Conservation (phyloP, 495 filamentous ascomycete species). For the Xylaria sp. region DNA sequence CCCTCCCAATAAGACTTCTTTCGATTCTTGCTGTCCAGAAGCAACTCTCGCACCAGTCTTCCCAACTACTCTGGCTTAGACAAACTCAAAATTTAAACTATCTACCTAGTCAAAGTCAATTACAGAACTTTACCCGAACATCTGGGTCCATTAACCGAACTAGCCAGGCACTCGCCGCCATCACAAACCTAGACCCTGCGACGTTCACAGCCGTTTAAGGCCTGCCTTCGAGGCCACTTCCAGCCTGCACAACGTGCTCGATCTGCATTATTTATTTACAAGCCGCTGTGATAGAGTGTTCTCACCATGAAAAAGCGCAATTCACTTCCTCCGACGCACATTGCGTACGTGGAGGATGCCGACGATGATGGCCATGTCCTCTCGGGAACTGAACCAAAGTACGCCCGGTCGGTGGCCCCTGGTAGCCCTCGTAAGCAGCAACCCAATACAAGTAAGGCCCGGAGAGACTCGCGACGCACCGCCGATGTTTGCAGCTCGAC, state of each 20-base stretch:
- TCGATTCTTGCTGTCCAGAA: not conserved
- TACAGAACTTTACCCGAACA: slow-evolving; percentile 4
- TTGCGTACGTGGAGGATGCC: slow-evolving; percentile 55
- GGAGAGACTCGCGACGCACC: slow-evolving; percentile 44
- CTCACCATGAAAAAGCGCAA: slow-evolving; percentile 25
- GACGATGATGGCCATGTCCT: slow-evolving; percentile 55
- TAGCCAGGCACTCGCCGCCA: not conserved
- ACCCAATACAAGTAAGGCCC: slow-evolving; percentile 52
- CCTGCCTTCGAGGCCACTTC: slow-evolving; percentile 1
- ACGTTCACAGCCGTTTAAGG: slow-evolving; percentile 2
- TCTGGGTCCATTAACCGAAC: slow-evolving; percentile 9
- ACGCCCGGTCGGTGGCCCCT: slow-evolving; percentile 43
- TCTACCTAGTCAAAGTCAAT: slow-evolving; percentile 16
- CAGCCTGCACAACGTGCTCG: slow-evolving; percentile 3
- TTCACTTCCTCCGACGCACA: slow-evolving; percentile 4
- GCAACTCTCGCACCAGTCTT: slow-evolving; percentile 4
- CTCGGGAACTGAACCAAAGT: slow-evolving; percentile 47
- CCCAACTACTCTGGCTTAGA: not conserved
- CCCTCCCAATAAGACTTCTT: slow-evolving; percentile 3
- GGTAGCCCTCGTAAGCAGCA: slow-evolving; percentile 52
- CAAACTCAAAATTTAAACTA: slow-evolving; percentile 11
- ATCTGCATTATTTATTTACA: not conserved
- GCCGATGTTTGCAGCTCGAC: slow-evolving; percentile 32
- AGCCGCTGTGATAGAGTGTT: not conserved
- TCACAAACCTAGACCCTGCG: not conserved